Evolutionary conservation across 176 grass and related monocot genomes (phyloP).

Genomic region (Hordeum marinum): DNA sequence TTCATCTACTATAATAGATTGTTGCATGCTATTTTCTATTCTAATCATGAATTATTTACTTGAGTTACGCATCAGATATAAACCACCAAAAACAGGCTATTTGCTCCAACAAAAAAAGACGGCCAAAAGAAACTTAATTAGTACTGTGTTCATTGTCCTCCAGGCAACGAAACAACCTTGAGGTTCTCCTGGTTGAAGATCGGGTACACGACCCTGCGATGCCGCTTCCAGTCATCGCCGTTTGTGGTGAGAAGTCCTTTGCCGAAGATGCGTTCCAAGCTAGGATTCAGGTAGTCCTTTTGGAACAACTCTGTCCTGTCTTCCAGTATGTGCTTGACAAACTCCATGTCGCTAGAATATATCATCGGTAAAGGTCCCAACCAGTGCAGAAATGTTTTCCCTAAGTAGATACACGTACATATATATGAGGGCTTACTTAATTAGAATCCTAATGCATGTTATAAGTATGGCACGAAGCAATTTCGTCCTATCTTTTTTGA

Average conservation of each 20-base stretch:
- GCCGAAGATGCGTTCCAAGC: conserved; percentile 13
- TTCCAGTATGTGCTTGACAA: conserved; percentile 47
- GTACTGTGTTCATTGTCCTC: background rate
- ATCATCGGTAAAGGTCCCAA: conserved; percentile 35
- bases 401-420: background rate
- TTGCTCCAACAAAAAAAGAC: background rate
- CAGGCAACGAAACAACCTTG: conserved; percentile 24
- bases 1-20: too few relatives aligned
- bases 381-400: conserved; percentile 49
- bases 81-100: background rate
- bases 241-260: conserved; percentile 29
- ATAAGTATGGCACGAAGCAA: too few relatives aligned
- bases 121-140: background rate
- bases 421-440: too few relatives aligned
- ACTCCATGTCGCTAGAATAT: conserved; percentile 24
- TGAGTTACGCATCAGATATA: too few relatives aligned
- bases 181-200: conserved; percentile 54
- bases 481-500: too few relatives aligned
- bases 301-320: conserved; percentile 40
- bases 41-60: too few relatives aligned
- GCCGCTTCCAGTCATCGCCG: conserved; percentile 49
- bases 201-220: conserved; percentile 40
- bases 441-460: too few relatives aligned
- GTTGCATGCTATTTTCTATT: too few relatives aligned
- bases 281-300: conserved; percentile 31